Evolutionary conservation across 176 grass and related monocot species (phyloP), one percentile per base, ranked within the genome.

Genomic region (Eragrostis nindensis): DNA sequence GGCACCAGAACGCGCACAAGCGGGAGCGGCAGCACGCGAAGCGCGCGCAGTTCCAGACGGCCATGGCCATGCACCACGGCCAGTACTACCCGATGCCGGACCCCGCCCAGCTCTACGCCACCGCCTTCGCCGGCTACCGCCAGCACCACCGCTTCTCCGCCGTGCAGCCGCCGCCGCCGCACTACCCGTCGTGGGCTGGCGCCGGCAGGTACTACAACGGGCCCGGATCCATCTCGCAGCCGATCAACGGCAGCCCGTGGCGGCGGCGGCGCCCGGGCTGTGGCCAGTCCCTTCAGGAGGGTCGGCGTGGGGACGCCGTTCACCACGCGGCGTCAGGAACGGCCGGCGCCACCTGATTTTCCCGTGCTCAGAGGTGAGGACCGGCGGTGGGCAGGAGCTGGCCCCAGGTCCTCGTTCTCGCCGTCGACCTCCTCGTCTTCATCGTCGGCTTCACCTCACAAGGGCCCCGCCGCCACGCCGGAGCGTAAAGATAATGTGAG

Each of bases 1-100:
- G 94, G 15, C 94, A 97, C 68, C 90, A 97, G 82, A 97, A 97
- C 84, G 94, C 94, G 46, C 90, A 93, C 88, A 97, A 97, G 82
- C 65, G 94, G 77, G 94, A 97, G 82, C 81, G 94, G 50, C 92
- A 94, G 73, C 80, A 90, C 61, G 89, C 85, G 3, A 97, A 94
- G 85, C 85, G 83, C 22, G 83, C 92, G 42, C 89, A 90, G 53
- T 91, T 94, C 84, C 94, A 94, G 73, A 86, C 79, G 5, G 90
- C 88, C 71, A 86, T 97, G 88, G 74, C 94, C 46, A 74, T 79
- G 59, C 88, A 86, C 50, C 67, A 68, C 45, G 66, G 79, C 53
- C 68, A 66, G 39, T 24, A 70, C 22, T 89, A 87, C 79, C 70
- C 72, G 24, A 78, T 76, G 22, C 54, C 67, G 0, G 25, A 45